These are phyloP conservation scores for Actinidia chinensis DNA, from an alignment of 179 eudicot genomes.

Conservation along the genomic window DNA sequence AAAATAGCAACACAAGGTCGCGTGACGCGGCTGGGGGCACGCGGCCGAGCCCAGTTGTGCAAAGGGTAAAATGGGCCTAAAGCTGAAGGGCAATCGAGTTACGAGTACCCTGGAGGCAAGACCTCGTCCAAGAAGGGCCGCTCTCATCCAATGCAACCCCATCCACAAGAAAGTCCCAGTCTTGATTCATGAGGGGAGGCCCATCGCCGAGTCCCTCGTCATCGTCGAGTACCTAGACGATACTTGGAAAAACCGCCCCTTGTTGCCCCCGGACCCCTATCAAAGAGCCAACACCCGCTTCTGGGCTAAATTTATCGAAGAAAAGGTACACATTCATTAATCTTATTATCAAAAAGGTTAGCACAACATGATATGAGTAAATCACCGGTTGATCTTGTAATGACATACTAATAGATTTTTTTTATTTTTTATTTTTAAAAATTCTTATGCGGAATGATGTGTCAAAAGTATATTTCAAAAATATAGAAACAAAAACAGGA, in stretches of 20 bases:
- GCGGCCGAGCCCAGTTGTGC: not conserved
- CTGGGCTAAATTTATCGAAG: conserved; percentile 14
- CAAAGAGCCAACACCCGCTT: conserved; percentile 4
- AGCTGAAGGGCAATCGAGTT: not conserved
- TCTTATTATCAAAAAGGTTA: not conserved
- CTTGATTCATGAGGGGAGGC: no score
- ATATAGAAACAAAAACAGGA: no score
- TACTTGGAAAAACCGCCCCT: not conserved
- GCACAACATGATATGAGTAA: no score
- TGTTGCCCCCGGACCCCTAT: conserved; percentile 13
- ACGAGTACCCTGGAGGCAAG: not conserved
- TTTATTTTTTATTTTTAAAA: no score
- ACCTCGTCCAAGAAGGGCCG: not conserved
- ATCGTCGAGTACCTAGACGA: conserved; percentile 14
- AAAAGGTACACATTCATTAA: not conserved
- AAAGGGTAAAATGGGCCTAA: not conserved
- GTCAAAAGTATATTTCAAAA: no score
- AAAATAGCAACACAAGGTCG: no score
- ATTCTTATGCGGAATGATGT: no score
- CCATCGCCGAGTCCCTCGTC: not conserved
- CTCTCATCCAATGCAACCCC: not conserved
- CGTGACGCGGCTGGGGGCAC: conserved; percentile 1
- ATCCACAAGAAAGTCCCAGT: not conserved
- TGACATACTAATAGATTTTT: no score
- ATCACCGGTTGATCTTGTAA: no score